Evolutionary conservation across 192 early-diverging fungal species (phyloP), one percentile per base, ranked within the genome.

Genomic region (Gorgonomyces haynaldii): DNA sequence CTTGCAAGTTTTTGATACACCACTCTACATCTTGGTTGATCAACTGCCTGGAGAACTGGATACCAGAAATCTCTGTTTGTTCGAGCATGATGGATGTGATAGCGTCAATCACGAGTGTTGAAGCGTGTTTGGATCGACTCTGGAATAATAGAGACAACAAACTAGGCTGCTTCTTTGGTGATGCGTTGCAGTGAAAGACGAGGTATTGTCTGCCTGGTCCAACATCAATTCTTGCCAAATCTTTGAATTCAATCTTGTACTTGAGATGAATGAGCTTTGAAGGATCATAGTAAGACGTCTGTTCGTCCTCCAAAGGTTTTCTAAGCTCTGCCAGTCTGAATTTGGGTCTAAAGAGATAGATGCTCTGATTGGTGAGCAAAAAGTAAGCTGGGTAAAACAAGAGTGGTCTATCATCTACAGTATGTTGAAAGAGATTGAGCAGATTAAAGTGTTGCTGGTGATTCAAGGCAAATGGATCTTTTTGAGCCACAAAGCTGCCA

Each of bases 151-250:
- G 12, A 19, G 63, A 65, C 15, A 49, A 24, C 2, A 61, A 46
- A 27, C 4, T 28, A 12, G 52, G 35, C 2, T 32, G 22, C 2
- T 46, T 46, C 15, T 30, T 46, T 46, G 22, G n/a, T 1, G 6
- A 10, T n/a, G 29, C 39, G 25, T 43, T 43, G 16, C 23, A 28
- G 32, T 67, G 72, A 9, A 74, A 32, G 10, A 54, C 65, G 22
- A 67, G 19, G 32, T 65, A 71, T 44, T 74, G 72, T 10, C 59
- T 23, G 32, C 69, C 58, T 17, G 62, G 67, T 9, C 72, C 72
- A n/a, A 74, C 67, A 53, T 74, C 72, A 15, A 74, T 50, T 22
- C 72, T 36, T 1, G 39, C 57, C n/a, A 72, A 10, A 17, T 43
- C 26, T 23, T 17, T 20, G 8, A 74, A 32, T 9, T 62, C 42